phyloP scores from a whole-genome alignment of 805 yeast genomes.

The Phaffomyces thermotolerans region DNA sequence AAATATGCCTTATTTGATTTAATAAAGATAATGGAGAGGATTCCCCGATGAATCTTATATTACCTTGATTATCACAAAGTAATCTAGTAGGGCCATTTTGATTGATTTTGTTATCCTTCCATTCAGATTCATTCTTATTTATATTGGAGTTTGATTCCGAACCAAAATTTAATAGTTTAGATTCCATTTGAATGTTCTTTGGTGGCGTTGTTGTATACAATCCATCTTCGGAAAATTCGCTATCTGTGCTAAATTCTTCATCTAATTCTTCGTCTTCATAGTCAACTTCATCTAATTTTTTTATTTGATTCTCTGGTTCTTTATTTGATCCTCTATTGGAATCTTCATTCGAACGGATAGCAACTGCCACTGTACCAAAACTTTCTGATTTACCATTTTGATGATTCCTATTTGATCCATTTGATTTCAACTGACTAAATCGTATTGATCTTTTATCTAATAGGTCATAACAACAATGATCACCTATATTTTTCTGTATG shows the following conservation, averaged over 20 bases:
- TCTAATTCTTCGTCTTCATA: too few relatives aligned
- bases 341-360: not conserved
- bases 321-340: not conserved
- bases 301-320: not conserved
- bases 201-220: not conserved
- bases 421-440: not conserved
- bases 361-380: not conserved
- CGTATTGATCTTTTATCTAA: conserved; percentile 6
- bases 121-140: not conserved
- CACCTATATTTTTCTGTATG: conserved; percentile 17
- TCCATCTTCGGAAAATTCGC: not conserved
- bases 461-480: conserved; percentile 21
- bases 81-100: not conserved
- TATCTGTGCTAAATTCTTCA: too few relatives aligned
- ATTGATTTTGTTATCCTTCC: not conserved
- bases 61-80: not conserved
- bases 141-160: not conserved
- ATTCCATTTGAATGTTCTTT: not conserved
- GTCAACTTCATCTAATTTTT: too few relatives aligned
- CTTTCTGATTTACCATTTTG: not conserved
- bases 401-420: too few relatives aligned
- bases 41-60: not conserved
- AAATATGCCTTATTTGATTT: not conserved
- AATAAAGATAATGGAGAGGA: not conserved
- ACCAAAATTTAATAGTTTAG: not conserved